Evolutionary conservation across 1,139 yeast genomes (phyloP), one percentile per base, ranked within the genome.

Genomic region (Saccharomyces hybrid): DNA sequence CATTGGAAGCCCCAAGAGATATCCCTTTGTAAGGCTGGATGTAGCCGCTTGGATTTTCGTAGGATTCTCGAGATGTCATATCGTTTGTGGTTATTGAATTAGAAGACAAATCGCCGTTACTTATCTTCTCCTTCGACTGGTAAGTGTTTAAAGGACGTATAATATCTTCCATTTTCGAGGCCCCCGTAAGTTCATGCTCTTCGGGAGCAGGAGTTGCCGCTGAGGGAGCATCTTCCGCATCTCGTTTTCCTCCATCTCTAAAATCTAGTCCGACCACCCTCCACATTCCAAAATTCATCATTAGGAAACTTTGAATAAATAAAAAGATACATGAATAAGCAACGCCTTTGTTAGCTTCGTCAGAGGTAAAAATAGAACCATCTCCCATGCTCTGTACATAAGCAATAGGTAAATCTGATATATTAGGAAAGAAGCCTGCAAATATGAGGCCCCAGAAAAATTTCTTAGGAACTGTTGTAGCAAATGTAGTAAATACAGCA

Each of bases 401-500:
- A 0, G 97, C 97, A 63, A 90, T 87, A 0, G 97, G 97, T 57
- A 90, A 75, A 71, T 90, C 97, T 8, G 93, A 82, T 50, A 87
- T 84, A 64, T 85, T 85, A n/a, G 90, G 88, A 61, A 88, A 82
- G 48, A 87, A 74, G 0, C 95, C 93, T 14, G 88, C 90, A 11
- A 86, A 48, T 80, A 67, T 34, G 81, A 72, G 0, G 9, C 96
- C 96, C 52, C 96, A 96, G 49, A 80, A 72, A 95, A 96, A 90
- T 52, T 80, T 73, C 59, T 78, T 79, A 0, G 97, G 97, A 1
- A 73, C 78, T 0, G 81, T 81, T 0, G 80, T 71, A 2, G 72
- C 54, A 34, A 67, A 60, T 30, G 71, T 63, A 0, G 69, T 63
- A 1, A 69, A 20, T 4, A 62, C 25, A 0, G 75, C 67, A 47